A percentile compares a stretch with the other conserved stretches of the same genome.
Evolutionary conservation across 768 basidiomycete genomes (phyloP).

Genomic region (Lactifluus piperatus): DNA sequence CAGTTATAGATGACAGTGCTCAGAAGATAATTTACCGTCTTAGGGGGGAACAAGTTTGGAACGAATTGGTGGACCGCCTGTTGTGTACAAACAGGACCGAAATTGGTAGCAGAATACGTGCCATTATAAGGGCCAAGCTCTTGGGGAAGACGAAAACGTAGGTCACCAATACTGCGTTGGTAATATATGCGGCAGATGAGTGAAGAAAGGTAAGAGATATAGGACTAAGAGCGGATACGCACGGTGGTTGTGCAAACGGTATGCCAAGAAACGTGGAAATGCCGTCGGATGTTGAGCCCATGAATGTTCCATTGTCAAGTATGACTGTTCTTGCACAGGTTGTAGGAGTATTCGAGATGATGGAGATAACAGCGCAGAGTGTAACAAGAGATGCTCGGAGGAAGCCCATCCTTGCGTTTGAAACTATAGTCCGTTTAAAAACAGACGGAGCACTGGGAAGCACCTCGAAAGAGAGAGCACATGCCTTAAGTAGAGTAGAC

Average conservation of each 20-base stretch:
- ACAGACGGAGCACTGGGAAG: not conserved
- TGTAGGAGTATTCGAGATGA: not conserved
- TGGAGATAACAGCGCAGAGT: not conserved
- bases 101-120: slow-evolving; percentile 13
- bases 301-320: slow-evolving; percentile 26
- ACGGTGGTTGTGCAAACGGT: slow-evolving; percentile 35
- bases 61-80: slow-evolving; percentile 3
- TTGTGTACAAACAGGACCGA: slow-evolving; percentile 23
- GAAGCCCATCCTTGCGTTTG: not conserved
- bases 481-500: not conserved
- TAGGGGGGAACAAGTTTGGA: not conserved
- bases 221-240: not conserved
- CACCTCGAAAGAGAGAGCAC: too few species aligned
- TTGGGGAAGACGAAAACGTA: too few species aligned
- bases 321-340: slow-evolving; percentile 13
- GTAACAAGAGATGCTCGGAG: not conserved
- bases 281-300: slow-evolving; percentile 22
- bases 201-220: not conserved
- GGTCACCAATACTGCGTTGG: slow-evolving; percentile 25
- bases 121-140: slow-evolving; percentile 11
- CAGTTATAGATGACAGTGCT: not conserved
- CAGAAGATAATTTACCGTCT: not conserved
- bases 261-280: slow-evolving; percentile 32
- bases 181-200: not conserved
- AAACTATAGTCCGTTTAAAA: not conserved